Evolutionary conservation across 306 rosid genomes (phyloP), one percentile per base, ranked within the genome.

Genomic region (Prunus salicina): DNA sequence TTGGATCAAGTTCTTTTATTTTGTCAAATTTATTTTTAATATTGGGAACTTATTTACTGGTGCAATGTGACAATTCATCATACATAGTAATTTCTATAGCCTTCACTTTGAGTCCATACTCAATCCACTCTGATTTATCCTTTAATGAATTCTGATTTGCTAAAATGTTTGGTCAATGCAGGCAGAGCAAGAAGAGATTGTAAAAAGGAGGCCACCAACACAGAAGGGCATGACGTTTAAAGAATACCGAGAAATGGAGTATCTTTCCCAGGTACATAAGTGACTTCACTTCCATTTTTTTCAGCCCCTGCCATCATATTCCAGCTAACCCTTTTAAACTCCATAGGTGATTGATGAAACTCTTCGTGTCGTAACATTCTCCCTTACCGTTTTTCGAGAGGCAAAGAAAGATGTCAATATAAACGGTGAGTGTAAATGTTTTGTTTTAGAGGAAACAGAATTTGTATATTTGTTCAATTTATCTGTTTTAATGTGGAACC

Each of bases 261-360:
- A 87, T 84, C 92, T 94, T 68, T 87, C 87, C 13, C 80, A 94
- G 90, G 98, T 91, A 84, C 28, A 30, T 49, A 60, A 13, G 45
- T 56, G 56, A 43, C 12, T 53, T 69, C 51, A 76, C 28, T 11
- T 67, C 68, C 32, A 47, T 28, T 38, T 38, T 6, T 13, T 66
- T 38, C 30, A 50, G 30, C 25, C 60, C 61, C 34, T 19, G 32
- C 56, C 47, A 61, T 15, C 9, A 46, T 60, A 65, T 55, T 61
- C 28, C 19, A 38, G 6, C 32, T 12, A 27, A 45, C 22, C 24
- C 19, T 43, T 73, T 9, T 25, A 16, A 73, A 41, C 57, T 41
- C 19, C 34, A 24, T 61, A 90, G 97, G 98, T 89, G 80, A 89
- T 94, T 22, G 98, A 92, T 32, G 98, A 94, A 92, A 89, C 97